Evolutionary conservation across 2,329 filamentous ascomycete species (phyloP), one percentile per base, ranked within the genome.

Genomic region (Chaetomiaceae sp.): DNA sequence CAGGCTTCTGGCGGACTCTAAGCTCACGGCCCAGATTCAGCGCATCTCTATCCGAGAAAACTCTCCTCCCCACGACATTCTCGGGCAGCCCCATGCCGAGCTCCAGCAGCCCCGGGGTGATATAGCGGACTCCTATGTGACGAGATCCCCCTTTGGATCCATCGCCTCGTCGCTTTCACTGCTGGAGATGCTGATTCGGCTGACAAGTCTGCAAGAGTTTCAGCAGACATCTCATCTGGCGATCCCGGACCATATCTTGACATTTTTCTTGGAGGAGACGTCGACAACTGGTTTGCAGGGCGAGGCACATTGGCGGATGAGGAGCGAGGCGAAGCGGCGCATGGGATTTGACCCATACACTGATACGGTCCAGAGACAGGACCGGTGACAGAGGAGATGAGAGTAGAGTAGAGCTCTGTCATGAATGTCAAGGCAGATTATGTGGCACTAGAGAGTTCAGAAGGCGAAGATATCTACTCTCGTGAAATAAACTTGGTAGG

Each of bases 181-280:
- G 8, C 80, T 96, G 49, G 91, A 96, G 69, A 94, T 92, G 75
- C 76, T 96, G 29, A 81, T 96, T 42, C 89, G 92, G 37, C 79
- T 96, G 42, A 85, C 87, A 4, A 89, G 90, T 20, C 80, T 96
- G 13, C 91, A 96, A 66, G 90, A 96, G 72, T 95, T 94, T 68
- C 88, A 95, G 66, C 91, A 96, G 74, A 80, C 83, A 36, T 90
- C 89, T 0, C 90, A 96, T 63, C 79, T 96, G n/a, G 82, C 89
- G 6, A 94, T 95, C 56, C 88, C 88, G 1, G 91, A 96, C 66
- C 89, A 96, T 62, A 82, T 96, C 2, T 75, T 96, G 36, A 90
- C 86, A 48, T 95, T 95, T 72, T 96, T 96, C 71, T 75, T 96
- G 14, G 79, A 82, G 55, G 77, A 82, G 52, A 76, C 75, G 2